These are phyloP conservation scores for Hypseocharis bilobata DNA, from an alignment of 441 rosid genomes.

Conservation along the genomic window DNA sequence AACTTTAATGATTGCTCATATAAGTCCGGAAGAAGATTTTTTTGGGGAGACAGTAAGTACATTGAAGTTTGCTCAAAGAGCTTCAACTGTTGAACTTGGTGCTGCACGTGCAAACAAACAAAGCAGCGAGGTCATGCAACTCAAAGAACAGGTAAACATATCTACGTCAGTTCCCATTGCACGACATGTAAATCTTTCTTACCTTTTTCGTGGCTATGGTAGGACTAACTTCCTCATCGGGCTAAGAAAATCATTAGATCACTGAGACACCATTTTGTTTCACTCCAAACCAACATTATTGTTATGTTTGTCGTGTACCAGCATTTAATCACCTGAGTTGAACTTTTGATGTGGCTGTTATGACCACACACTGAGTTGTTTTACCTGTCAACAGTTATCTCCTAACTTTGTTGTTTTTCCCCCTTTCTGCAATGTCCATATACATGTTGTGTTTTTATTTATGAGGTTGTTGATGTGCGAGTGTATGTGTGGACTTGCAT, in stretches of 20 bases:
- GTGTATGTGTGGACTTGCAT: no score
- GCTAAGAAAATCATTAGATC: not conserved
- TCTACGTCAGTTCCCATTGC: not conserved
- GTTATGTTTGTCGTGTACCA: no score
- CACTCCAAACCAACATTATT: no score
- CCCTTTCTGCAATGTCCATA: no score
- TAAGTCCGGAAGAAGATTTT: constrained; percentile 79
- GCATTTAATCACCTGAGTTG: no score
- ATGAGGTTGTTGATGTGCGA: no score
- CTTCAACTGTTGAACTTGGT: constrained; percentile 71
- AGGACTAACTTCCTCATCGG: not conserved
- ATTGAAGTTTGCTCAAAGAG: constrained; percentile 83
- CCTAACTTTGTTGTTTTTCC: no score
- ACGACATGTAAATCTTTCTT: not conserved
- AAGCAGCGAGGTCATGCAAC: constrained; percentile 65
- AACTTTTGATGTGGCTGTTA: no score
- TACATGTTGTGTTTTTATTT: no score
- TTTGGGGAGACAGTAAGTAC: constrained; percentile 75
- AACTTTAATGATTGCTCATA: constrained; percentile 86
- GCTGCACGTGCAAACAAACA: constrained; percentile 74
- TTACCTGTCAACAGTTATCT: no score
- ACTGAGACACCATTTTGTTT: not conserved
- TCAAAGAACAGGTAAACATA: constrained; percentile 54
- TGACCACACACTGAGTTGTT: no score
- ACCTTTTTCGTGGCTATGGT: not conserved